Evolutionary conservation across 2,329 filamentous ascomycete genomes (phyloP).

Genomic region (Phialophora expanda): DNA sequence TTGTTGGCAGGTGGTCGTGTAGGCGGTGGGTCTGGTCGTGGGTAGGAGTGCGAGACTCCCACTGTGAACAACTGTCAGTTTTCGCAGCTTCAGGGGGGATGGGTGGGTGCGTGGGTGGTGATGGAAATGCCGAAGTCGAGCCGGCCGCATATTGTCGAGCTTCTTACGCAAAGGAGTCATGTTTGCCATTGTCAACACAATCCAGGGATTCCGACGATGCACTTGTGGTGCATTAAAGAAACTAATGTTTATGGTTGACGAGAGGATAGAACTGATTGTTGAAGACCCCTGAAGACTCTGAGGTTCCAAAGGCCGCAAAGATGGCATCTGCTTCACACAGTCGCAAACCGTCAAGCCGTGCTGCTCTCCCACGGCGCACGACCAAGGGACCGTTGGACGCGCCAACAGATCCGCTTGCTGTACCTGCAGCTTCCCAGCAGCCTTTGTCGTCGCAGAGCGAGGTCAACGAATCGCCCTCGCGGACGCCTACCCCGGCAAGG

Average conservation of each 20-base stretch:
- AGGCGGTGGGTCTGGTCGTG: neutral
- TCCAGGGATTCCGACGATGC: neutral
- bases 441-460: constrained; percentile 16
- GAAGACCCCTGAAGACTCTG: neutral
- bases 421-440: constrained; percentile 11
- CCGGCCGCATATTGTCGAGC: neutral
- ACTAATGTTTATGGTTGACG: neutral
- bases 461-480: constrained; percentile 3
- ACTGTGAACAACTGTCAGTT: constrained; percentile 15
- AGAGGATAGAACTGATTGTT: neutral
- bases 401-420: constrained; percentile 66
- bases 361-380: constrained; percentile 63
- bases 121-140: constrained; percentile 12
- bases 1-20: constrained; percentile 34
- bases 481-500: neutral
- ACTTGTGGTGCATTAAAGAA: neutral
- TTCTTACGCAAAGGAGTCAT: neutral
- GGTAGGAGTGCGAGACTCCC: constrained; percentile 8
- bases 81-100: neutral
- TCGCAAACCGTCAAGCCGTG: constrained; percentile 34
- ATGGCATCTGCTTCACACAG: constrained; percentile 23
- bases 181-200: neutral
- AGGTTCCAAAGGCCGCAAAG: constrained; percentile 6
- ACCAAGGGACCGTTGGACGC: constrained; percentile 80
- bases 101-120: neutral